phyloP scores from a whole-genome alignment of 1,139 yeast species.

The Geotrichum aggregatum region DNA sequence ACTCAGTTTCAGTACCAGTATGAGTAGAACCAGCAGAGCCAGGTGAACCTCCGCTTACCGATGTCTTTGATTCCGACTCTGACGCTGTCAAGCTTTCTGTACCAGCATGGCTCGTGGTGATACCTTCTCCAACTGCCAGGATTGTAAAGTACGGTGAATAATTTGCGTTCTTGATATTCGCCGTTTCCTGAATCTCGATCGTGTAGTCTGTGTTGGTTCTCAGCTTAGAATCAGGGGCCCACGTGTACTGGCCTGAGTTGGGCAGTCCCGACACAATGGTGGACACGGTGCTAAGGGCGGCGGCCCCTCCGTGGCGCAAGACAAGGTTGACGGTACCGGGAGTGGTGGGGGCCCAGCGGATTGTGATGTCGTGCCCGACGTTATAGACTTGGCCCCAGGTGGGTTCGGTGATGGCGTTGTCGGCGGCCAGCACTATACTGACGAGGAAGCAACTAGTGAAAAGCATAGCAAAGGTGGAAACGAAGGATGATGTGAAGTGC shows the following conservation, averaged over 20 bases:
- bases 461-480: slow-evolving; percentile 30
- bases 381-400: slow-evolving; percentile 32
- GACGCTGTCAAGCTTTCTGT: too few species aligned
- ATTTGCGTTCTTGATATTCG: slow-evolving; percentile 27
- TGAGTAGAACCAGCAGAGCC: too few species aligned
- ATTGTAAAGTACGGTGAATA: slow-evolving; percentile 37
- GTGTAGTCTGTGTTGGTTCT: slow-evolving; percentile 34
- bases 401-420: slow-evolving; percentile 32
- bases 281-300: slow-evolving; percentile 27
- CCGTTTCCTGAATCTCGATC: slow-evolving; percentile 36
- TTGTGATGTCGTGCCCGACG: slow-evolving; percentile 27
- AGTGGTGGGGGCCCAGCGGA: slow-evolving; percentile 35
- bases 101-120: too few species aligned
- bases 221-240: slow-evolving; percentile 31
- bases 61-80: too few species aligned
- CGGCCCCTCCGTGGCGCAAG: slow-evolving; percentile 32
- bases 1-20: too few species aligned
- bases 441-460: too few species aligned
- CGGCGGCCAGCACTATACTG: slow-evolving; percentile 23
- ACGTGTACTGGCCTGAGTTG: slow-evolving; percentile 34
- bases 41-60: too few species aligned
- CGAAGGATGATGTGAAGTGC: slow-evolving; percentile 16
- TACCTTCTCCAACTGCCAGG: slow-evolving; percentile 29
- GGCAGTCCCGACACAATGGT: slow-evolving; percentile 33
- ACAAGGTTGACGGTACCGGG: slow-evolving; percentile 32